Conservation (phyloP, 2,329 filamentous ascomycete genomes). For the Coniochaeta ligniaria region DNA sequence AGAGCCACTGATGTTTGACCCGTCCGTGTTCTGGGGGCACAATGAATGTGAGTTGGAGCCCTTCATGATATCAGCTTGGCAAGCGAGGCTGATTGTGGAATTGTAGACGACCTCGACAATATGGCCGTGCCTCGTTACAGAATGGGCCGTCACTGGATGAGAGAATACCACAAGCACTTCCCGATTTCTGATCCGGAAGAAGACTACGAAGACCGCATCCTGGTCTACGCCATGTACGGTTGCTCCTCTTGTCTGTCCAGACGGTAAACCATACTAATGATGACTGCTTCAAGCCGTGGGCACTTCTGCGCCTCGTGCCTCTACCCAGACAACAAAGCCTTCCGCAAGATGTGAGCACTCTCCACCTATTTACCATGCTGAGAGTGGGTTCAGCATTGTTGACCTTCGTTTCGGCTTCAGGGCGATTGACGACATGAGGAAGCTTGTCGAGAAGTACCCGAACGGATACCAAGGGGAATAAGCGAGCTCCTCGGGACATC, state of each 20-base stretch:
- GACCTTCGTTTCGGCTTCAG: neutral
- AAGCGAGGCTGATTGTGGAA: neutral
- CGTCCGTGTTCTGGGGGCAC: neutral
- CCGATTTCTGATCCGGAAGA: neutral
- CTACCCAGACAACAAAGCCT: neutral
- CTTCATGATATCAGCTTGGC: neutral
- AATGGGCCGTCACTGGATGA: neutral
- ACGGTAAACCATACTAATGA: too few relatives aligned
- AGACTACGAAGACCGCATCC: neutral
- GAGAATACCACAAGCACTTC: neutral
- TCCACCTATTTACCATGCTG: neutral
- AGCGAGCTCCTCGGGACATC: too few relatives aligned
- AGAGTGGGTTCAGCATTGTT: neutral
- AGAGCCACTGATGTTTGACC: neutral
- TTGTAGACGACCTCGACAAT: neutral
- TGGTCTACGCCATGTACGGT: slow-evolving; percentile 8
- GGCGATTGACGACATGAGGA: neutral
- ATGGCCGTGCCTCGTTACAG: neutral
- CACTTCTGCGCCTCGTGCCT: neutral
- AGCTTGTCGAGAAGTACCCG: neutral
- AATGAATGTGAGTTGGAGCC: neutral
- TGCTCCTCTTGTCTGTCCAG: neutral
- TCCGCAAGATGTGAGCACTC: neutral
- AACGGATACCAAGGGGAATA: too few relatives aligned
- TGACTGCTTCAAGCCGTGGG: too few relatives aligned